Percentiles rank a stretch among this genome's conserved stretches.
Evolutionary conservation across 192 early-diverging fungal species (phyloP).

Genomic region (Podila epicladia): DNA sequence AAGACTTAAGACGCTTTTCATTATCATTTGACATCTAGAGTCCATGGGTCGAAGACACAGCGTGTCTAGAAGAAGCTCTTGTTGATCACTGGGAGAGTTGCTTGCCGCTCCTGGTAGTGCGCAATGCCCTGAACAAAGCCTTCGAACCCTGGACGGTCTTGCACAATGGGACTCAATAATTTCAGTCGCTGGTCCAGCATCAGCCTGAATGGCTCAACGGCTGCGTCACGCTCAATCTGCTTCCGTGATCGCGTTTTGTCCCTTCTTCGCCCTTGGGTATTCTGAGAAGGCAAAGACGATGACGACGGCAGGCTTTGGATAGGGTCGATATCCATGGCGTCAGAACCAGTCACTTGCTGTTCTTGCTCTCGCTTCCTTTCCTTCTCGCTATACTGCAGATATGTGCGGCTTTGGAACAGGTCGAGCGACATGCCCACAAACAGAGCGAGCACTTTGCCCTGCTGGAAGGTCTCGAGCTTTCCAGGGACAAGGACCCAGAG

Average conservation of each 20-base stretch:
- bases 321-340: conserved; percentile 14
- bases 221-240: conserved; percentile 34
- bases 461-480: conserved; percentile 31
- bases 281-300: too few relatives aligned
- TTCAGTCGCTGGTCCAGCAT: conserved; percentile 29
- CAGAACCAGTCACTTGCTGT: neutral
- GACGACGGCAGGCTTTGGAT: neutral
- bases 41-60: neutral
- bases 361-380: conserved; percentile 5
- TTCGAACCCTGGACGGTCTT: conserved; percentile 45
- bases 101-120: conserved; percentile 15
- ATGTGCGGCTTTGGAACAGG: conserved; percentile 29
- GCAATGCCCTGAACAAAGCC: conserved; percentile 37
- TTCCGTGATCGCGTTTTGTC: neutral
- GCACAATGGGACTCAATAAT: conserved; percentile 17
- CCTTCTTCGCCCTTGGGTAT: neutral
- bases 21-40: too few relatives aligned
- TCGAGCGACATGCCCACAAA: conserved; percentile 46
- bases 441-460: conserved; percentile 22
- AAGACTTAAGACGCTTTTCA: neutral
- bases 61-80: neutral
- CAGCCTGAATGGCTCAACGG: conserved; percentile 30
- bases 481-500: conserved; percentile 46
- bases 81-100: neutral
- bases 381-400: conserved; percentile 15